Evolutionary conservation across 2,329 filamentous ascomycete genomes (phyloP).

Genomic region (Fusarium sp.): DNA sequence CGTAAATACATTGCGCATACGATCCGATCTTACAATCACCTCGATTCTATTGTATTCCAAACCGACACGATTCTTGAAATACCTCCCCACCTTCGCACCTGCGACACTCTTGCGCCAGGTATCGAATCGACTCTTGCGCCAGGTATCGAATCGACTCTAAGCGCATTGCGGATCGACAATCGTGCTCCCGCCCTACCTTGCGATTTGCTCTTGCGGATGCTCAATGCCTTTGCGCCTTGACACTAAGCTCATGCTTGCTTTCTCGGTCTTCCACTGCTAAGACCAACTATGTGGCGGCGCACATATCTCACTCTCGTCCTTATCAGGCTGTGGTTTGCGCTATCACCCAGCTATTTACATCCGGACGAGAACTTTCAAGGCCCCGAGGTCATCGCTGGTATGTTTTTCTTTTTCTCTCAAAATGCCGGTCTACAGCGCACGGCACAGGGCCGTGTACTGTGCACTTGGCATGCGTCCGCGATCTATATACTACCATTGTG

Average conservation of each 20-base stretch:
- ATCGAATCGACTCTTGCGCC: neutral
- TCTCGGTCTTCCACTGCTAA: constrained; percentile 36
- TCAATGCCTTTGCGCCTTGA: constrained; percentile 36
- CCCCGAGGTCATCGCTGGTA: constrained; percentile 96
- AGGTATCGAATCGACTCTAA: neutral
- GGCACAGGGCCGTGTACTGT: neutral
- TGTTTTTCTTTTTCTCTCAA: constrained; percentile 46
- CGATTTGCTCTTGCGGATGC: constrained; percentile 31
- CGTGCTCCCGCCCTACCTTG: neutral
- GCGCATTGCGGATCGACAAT: constrained; percentile 10
- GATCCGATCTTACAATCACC: constrained; percentile 11
- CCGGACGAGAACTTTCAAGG: constrained; percentile 99
- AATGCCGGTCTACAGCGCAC: neutral
- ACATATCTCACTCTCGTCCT: constrained; percentile 86
- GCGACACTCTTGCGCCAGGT: constrained; percentile 16
- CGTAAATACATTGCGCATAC: constrained; percentile 13
- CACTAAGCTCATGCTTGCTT: constrained; percentile 47
- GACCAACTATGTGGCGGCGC: constrained; percentile 84
- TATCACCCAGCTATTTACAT: constrained; percentile 96
- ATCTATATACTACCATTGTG: neutral
- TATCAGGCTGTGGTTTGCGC: constrained; percentile 91
- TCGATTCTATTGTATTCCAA: neutral
- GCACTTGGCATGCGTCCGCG: neutral
- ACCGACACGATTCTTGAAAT: neutral
- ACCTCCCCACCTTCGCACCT: neutral